Evolutionary conservation across 441 rosid genomes (phyloP), one percentile per base, ranked within the genome.

Genomic region (Aquilaria agallochum): DNA sequence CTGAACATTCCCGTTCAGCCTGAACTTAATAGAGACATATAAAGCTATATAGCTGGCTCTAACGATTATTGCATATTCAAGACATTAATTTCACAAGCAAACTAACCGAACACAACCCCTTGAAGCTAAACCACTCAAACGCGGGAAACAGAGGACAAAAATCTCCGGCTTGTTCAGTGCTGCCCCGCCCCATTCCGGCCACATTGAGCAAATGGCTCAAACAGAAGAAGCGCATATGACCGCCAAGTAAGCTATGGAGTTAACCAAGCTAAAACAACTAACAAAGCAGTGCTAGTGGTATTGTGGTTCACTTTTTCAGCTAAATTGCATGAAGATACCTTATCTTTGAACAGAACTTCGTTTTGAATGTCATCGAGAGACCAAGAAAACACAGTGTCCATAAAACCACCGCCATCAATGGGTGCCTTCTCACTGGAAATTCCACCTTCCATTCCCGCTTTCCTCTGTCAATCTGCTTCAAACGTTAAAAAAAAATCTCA

Each of bases 351-450:
- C 57, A 71, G 67, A 36, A 58, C 15, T 44, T 74, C 56, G 52
- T 68, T 56, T 31, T 33, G 57, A 33, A 76, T 55, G 56, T 76
- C 68, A 8, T 74, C 66, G 44, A 68, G 55, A 11, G 73, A 70
- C 83, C 80, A 73, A 11, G 78, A 71, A 58, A 71, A 63, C 40
- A 79, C 54, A 12, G 1, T 27, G 53, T 60, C 52, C 30, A 52
- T 51, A 36, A 77, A 62, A 15, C 52, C 54, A 44, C 33, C 48
- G 44, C 33, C 56, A 48, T 55, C 1, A 15, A 12, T 15, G 31
- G 1, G 20, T 11, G 31, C 58, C 54, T 52, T 40, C 30, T 33
- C 31, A 31, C 47, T 55, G 1, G 58, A 55, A n/a, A n/a, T 12
- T 6, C 50, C 62, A n/a, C 34, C 58, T 53, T 4, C 33, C 31